Base-by-base conservation (phyloP, 305 asterid genomes). In the Caryopteris hybrid region DNA sequence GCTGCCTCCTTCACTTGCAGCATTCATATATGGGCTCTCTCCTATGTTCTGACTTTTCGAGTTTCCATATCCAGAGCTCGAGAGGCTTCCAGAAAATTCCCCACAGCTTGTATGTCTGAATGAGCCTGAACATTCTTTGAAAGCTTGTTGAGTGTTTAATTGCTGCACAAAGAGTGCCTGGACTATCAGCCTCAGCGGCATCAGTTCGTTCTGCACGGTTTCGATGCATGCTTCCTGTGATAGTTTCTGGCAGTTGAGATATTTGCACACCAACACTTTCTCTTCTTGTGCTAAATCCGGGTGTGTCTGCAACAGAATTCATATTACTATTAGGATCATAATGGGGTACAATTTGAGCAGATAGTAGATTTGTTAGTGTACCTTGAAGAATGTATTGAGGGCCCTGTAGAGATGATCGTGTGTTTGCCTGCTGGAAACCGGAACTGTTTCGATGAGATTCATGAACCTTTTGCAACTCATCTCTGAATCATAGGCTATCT, bases 111-210 rank as follows among this genome's bases (percentile, higher is more conserved):
- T 68, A 41, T 77, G 76, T 31, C 90, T 73, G 50, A 86, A 89
- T 8, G 96, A 89, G 61, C 81, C 84, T 23, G 89, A 81, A 78
- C 89, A 85, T 66, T 81, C 90, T 53, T 61, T 78, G 53, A 83
- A 82, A 23, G 87, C 90, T 76, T 79, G 83, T 54, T 82, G 93
- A 8, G 91, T 88, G 81, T 81, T 79, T n/a, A 86, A 47, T 45
- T 88, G 94, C 82, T 88, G 96, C 58, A 87, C 88, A 29, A 84
- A 85, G 48, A 89, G 91, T 1, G 92, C 96, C 71, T 85, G 96
- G 59, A 89, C 89, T 42, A 89, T 82, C 23, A 89, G 83, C 41
- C 91, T 68, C 68, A 89, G 70, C 0, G 95, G 96, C 95, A 87
- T 89, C 67, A 69, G 55, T 53, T 89, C 90, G 61, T 89, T 87